These are phyloP conservation scores for Fusarium incarnatum DNA, from an alignment of 2,329 filamentous ascomycete genomes.

Conservation along the genomic window DNA sequence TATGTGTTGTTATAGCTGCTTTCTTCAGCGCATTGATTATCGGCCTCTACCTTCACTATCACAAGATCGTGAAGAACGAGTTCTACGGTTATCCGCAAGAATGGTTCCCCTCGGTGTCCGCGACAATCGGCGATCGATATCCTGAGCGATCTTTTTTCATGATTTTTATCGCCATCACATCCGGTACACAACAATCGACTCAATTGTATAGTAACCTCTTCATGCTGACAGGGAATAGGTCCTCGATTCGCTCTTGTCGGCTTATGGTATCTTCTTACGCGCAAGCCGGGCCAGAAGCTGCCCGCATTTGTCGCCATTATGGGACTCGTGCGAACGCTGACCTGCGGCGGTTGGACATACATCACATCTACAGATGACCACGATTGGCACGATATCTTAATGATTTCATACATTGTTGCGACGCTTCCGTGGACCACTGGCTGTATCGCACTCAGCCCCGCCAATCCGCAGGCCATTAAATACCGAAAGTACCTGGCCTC, in stretches of 20 bases:
- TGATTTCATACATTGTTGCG: conserved; percentile 96
- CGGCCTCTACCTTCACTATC: conserved; percentile 85
- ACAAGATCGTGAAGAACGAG: conserved; percentile 98
- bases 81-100: conserved; percentile 94
- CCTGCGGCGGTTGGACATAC: conserved; percentile 98
- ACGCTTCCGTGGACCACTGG: conserved; percentile 96
- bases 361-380: conserved; percentile 98
- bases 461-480: conserved; percentile 83
- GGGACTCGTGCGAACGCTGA: conserved; percentile 88
- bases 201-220: background rate
- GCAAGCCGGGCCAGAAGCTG: conserved; percentile 77
- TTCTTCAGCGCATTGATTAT: conserved; percentile 89
- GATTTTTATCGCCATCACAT: conserved; percentile 96
- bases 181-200: conserved; percentile 64
- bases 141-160: conserved; percentile 97
- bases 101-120: conserved; percentile 96
- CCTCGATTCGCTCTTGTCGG: conserved; percentile 91
- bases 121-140: conserved; percentile 97
- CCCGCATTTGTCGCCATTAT: conserved; percentile 84
- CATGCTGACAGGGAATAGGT: conserved; percentile 61
- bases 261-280: conserved; percentile 91
- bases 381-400: conserved; percentile 98
- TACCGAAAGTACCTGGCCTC: conserved; percentile 88
- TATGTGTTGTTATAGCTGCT: conserved; percentile 66
- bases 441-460: conserved; percentile 87